Evolutionary conservation across 139 green algal genomes (phyloP), one percentile per base, ranked within the genome.

Genomic region (Yamagishiella unicocca): DNA sequence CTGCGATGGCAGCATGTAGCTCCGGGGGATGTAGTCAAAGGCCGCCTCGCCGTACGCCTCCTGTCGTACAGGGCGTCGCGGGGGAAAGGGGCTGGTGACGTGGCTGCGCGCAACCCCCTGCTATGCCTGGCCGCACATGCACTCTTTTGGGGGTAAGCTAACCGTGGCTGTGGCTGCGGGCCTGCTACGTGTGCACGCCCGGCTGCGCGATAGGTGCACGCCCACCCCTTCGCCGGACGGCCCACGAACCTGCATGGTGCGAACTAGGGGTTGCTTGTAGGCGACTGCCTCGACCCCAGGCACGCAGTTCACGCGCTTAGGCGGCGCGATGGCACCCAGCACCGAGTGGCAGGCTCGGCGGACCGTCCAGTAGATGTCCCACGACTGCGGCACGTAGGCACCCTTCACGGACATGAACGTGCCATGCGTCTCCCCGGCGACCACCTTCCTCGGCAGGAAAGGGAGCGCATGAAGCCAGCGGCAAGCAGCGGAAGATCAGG

Each of bases 301-400:
- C 1, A 95, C 71, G 81, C 94, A 96, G 82, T 89, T 95, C 37
- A 94, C 90, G 4, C 81, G 55, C 64, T 96, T 82, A 43, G 67
- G 90, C 29, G 38, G 85, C 50, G 54, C 87, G 14, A 75, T 27
- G 6, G 76, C 54, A 14, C 46, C 79, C 50, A 89, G 42, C 58
- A 86, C 67, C 35, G 72, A 43, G 83, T 84, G 83, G 45, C 81
- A 83, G 2, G 45, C 37, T 1, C 61, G 68, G 31, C 87, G 58
- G 0, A 85, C 82, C 1, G 92, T 94, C 89, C 85, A 93, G 85
- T 95, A 93, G 4, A 94, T 45, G 31, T 95, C 92, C 83, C 89
- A 95, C 1, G 70, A 72, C 14, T 84, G 45, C 0, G 89, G 61
- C 22, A 81, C 85, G 61, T 94, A 87, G 1, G 81, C 81, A 2